A percentile compares a stretch with the other conserved stretches of the same genome.
Evolutionary conservation across 768 basidiomycete genomes (phyloP).

Genomic region (Tricholoma terreum): DNA sequence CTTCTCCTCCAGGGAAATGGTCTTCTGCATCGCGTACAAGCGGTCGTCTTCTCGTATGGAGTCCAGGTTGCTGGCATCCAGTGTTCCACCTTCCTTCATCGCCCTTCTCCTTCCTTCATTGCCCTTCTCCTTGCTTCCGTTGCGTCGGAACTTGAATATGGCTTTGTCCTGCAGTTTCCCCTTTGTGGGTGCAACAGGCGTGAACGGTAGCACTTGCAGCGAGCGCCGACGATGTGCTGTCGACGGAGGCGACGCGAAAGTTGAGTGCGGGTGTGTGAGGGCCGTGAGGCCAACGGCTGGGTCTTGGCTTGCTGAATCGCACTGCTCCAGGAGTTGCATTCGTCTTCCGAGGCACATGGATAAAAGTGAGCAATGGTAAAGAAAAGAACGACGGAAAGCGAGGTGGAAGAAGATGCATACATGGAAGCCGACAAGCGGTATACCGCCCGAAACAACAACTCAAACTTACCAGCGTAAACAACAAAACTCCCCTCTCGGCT

Average conservation of each 20-base stretch:
- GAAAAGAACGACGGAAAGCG: neutral
- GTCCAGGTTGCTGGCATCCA: conserved; percentile 94
- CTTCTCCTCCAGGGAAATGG: conserved; percentile 76
- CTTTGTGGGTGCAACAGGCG: conserved; percentile 32
- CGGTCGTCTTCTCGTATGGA: conserved; percentile 77
- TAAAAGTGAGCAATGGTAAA: neutral
- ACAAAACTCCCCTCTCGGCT: conserved; percentile 81
- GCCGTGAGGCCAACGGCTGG: conserved; percentile 65
- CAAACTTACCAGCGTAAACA: conserved; percentile 59
- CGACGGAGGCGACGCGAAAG: conserved; percentile 73
- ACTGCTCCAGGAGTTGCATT: conserved; percentile 63
- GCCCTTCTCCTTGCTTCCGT: neutral
- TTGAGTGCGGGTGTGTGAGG: conserved; percentile 75
- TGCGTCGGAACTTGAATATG: no score
- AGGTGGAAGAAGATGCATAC: no score
- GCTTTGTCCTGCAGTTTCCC: neutral
- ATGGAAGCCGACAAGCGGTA: no score
- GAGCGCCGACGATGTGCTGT: conserved; percentile 72
- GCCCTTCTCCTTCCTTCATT: conserved; percentile 16
- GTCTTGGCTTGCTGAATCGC: conserved; percentile 70
- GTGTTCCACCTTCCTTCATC: conserved; percentile 55
- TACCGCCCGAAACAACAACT: neutral
- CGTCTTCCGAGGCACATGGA: conserved; percentile 46
- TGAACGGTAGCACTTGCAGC: conserved; percentile 70
- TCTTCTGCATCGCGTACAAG: conserved; percentile 81